A percentile compares a stretch with the other conserved stretches of the same genome.
phyloP scores from a whole-genome alignment of 2,329 filamentous ascomycete species.

The Fusarium sulawesiense region DNA sequence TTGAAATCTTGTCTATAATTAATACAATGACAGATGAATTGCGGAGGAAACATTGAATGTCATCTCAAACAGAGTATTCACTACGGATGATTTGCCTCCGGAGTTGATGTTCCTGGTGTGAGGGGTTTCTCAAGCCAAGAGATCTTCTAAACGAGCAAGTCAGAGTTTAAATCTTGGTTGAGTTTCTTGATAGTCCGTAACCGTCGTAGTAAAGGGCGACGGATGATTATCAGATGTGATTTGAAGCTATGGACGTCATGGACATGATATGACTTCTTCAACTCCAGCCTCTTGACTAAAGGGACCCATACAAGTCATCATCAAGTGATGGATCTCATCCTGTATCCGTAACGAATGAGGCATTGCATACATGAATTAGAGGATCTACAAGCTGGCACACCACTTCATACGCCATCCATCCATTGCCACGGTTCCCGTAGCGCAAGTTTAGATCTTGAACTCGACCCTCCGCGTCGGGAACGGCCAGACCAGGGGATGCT shows the following conservation, averaged over 20 bases:
- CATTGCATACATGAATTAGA: slow-evolving; percentile 14
- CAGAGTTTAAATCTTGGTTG: slow-evolving; percentile 33
- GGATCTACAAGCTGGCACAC: slow-evolving; percentile 39
- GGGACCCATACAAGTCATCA: slow-evolving; percentile 3
- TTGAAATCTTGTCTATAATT: slow-evolving; percentile 14
- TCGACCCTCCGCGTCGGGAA: neutral
- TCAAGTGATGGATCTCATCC: neutral
- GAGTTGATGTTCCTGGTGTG: slow-evolving; percentile 34
- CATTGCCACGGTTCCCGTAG: slow-evolving; percentile 19
- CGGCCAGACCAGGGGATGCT: neutral
- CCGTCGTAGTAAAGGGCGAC: slow-evolving; percentile 16
- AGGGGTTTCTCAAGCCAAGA: slow-evolving; percentile 27
- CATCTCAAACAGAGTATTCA: slow-evolving; percentile 4
- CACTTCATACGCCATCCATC: slow-evolving; percentile 18
- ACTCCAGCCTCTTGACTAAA: slow-evolving; percentile 10
- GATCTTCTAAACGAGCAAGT: slow-evolving; percentile 13
- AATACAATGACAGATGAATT: neutral
- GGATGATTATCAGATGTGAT: neutral
- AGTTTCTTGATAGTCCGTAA: slow-evolving; percentile 8
- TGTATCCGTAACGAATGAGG: slow-evolving; percentile 17
- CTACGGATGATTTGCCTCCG: neutral
- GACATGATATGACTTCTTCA: slow-evolving; percentile 9
- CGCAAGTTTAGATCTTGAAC: neutral
- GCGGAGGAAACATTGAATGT: slow-evolving; percentile 11
- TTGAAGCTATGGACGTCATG: slow-evolving; percentile 20